These are phyloP conservation scores for Chaetomiaceae sp. DNA, from an alignment of 2,329 filamentous ascomycete genomes.

Conservation along the genomic window DNA sequence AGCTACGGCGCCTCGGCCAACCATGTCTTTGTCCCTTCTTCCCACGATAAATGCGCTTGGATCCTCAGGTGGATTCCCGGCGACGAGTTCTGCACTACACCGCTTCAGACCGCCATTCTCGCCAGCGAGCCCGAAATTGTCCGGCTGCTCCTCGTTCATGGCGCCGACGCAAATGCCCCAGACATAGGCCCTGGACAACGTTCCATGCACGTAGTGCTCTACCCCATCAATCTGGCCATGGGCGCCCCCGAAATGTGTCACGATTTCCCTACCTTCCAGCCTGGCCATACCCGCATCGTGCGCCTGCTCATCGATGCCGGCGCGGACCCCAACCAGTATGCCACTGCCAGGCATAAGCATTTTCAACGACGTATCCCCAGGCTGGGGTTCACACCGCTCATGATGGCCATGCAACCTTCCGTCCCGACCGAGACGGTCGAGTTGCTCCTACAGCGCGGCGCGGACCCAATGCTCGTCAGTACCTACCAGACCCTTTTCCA, in stretches of 20 bases:
- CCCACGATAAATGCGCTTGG: constrained; percentile 8
- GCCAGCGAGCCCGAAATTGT: constrained; percentile 8
- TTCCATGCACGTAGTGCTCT: neutral
- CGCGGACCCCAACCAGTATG: constrained; percentile 14
- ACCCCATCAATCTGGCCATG: constrained; percentile 12
- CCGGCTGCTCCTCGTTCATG: constrained; percentile 8
- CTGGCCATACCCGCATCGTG: constrained; percentile 7
- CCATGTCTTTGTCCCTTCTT: constrained; percentile 3
- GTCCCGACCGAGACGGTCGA: constrained; percentile 17
- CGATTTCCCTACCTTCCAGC: neutral
- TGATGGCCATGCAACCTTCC: constrained; percentile 12
- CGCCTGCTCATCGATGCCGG: constrained; percentile 14
- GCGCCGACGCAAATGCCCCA: constrained; percentile 3
- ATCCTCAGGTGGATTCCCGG: neutral
- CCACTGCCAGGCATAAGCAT: too few relatives aligned
- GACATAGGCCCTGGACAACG: too few relatives aligned
- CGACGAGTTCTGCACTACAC: neutral
- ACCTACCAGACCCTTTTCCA: neutral
- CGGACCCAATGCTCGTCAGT: neutral
- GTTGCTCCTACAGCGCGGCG: constrained; percentile 15
- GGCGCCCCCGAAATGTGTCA: neutral
- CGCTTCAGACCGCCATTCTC: constrained; percentile 14
- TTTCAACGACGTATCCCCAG: too few relatives aligned
- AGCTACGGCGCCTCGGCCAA: constrained; percentile 8
- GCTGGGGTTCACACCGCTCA: constrained; percentile 13